Base-by-base conservation (phyloP, 2,329 filamentous ascomycete genomes). In the Hymenoscyphus linearis region DNA sequence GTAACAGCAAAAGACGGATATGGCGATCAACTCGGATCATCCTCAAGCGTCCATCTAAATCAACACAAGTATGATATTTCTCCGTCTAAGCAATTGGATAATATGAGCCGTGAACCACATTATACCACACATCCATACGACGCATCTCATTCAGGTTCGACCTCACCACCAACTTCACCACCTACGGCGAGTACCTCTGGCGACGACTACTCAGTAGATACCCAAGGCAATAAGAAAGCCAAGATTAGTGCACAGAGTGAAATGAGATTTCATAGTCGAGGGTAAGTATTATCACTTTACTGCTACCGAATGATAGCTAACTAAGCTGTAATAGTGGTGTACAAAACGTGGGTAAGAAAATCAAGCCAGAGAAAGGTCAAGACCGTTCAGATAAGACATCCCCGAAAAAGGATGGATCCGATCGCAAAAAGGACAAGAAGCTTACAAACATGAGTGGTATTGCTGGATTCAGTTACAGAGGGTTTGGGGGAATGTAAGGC, bases 211-310 rank as follows among this genome's bases (percentile, higher is more conserved):
- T 62, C 54, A 9, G 10, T 58, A 9, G 56, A 70, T 35, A 74
- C 75, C 65, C 79, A 77, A 55, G 73, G 72, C 52, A 74, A 76
- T 66, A 73, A 76, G 13, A 82, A 76, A 66, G 73, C 75, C 12
- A 82, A 78, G 67, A 77, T 79, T 59, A 76, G 76, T 52, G 71
- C 77, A 12, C 77, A 78, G 59, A 78, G 77, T 59, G 79, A 83
- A 65, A 73, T 80, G 18, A 74, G 82, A 59, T 74, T 82, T 25
- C 82, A 80, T 68, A 82, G 82, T 55, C 75, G 82, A 76, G 82
- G 82, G 40, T 83, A 67, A 75, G 79, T 75, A 40, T 16, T 12
- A 2, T 14, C 9, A 1, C 31, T 52, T 40, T 26, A 4, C 55
- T 25, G 60, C 53, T 54, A 47, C 55, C 9, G 50, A 53, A 25